phyloP scores from a whole-genome alignment of 306 rosid species.

The Trifolium dubium region DNA sequence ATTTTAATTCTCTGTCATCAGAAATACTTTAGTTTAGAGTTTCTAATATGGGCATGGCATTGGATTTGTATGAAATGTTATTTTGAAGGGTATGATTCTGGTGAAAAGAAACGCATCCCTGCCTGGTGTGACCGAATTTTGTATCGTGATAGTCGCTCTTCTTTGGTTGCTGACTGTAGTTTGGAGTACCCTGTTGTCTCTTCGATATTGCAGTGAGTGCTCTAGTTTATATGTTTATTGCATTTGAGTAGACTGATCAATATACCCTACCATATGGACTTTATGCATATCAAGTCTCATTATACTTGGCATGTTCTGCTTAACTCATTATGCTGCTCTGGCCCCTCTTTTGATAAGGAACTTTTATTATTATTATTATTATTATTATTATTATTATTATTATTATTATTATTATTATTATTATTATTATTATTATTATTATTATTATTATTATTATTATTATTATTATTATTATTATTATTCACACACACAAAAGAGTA shows the following conservation, averaged over 20 bases:
- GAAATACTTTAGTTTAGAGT: constrained; percentile 40
- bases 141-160: constrained; percentile 82
- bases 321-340: constrained; percentile 11
- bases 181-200: constrained; percentile 82
- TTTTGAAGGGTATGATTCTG: constrained; percentile 87
- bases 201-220: constrained; percentile 69
- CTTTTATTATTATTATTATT: constrained; percentile 5
- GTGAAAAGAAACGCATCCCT: constrained; percentile 97
- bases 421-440: no score
- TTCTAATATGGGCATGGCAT: constrained; percentile 38
- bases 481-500: not conserved
- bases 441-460: no score
- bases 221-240: constrained; percentile 31
- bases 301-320: constrained; percentile 27
- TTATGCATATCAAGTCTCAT: constrained; percentile 21
- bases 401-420: no score
- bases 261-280: constrained; percentile 18
- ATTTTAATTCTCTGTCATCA: constrained; percentile 12
- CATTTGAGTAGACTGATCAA: constrained; percentile 34
- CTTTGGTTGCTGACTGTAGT: constrained; percentile 68
- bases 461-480: no score
- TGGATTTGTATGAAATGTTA: constrained; percentile 36
- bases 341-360: constrained; percentile 10
- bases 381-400: no score
- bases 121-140: constrained; percentile 99